Base-by-base conservation (phyloP, 148 eudicot species). In the Vaccinium vitisidaea region DNA sequence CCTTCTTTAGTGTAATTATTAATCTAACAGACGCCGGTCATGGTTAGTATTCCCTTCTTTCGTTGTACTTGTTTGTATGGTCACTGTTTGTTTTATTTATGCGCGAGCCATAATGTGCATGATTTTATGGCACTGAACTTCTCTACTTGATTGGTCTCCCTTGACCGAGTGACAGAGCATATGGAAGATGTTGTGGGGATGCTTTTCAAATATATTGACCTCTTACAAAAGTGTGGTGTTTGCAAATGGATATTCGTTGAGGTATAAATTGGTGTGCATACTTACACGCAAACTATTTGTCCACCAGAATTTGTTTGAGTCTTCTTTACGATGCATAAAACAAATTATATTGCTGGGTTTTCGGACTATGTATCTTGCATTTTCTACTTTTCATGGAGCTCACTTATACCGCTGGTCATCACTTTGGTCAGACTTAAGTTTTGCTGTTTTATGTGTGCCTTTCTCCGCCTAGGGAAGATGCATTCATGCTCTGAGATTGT, bases 161-260 rank as follows among this genome's bases (percentile, higher is more conserved):
- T 58, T 58, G 18, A 58, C 65, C 6, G 65, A 19, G 71, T 65
- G 13, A 65, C 71, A 65, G 71, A 65, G 32, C 71, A 65, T 65
- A 25, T 65, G 71, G 71, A 65, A 65, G 71, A 65, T 65, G 32
- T 65, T 65, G 71, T 65, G 71, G 71, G 71, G 71, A 65, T 65
- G 71, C 71, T 65, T 23, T 65, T 65, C 71, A 65, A 65, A 65
- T 65, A 65, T 25, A 65, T 65, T 9, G 71, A 65, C 71, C 71
- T 25, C 71, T 65, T 65, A 25, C 30, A 65, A 65, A 9, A 65
- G 71, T 23, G 71, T 65, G 36, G 71, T 5, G 11, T 23, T 65
- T 65, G 71, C 27, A 21, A 65, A 65, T 65, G 71, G 71, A 65
- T 65, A 65, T 65, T 65, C 15, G 10, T 25, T 65, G 71, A 65